These are phyloP conservation scores for Hymenoscyphus infarciens DNA, from an alignment of 2,329 filamentous ascomycete genomes.

Conservation along the genomic window DNA sequence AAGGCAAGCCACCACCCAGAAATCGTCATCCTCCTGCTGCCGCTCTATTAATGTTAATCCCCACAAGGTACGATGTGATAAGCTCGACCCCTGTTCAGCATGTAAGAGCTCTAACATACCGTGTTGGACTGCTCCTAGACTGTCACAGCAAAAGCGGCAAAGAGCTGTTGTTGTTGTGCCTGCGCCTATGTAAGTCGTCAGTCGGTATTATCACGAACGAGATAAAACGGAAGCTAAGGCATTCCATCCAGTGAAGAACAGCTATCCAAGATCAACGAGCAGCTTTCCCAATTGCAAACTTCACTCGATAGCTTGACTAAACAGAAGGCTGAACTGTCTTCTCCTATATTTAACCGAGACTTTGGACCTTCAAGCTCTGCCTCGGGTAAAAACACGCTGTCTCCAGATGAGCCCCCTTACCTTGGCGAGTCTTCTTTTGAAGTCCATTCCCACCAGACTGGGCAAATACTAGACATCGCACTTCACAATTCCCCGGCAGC, in stretches of 20 bases:
- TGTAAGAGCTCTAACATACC: constrained; percentile 14
- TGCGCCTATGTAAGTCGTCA: too few relatives aligned
- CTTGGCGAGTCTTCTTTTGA: constrained; percentile 18
- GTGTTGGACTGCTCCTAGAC: constrained; percentile 12
- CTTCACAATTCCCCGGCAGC: neutral
- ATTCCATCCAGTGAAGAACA: too few relatives aligned
- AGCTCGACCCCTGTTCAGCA: constrained; percentile 15
- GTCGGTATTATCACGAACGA: too few relatives aligned
- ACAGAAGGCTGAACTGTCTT: constrained; percentile 11
- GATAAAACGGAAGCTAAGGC: too few relatives aligned
- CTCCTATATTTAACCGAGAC: constrained; percentile 10
- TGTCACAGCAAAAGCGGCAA: constrained; percentile 10
- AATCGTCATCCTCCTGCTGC: too few relatives aligned
- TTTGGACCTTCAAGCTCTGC: neutral
- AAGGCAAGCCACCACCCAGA: constrained; percentile 8
- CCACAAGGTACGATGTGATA: constrained; percentile 16
- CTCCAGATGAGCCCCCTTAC: constrained; percentile 9
- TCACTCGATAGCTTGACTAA: constrained; percentile 11
- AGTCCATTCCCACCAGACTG: constrained; percentile 17
- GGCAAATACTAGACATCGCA: constrained; percentile 9
- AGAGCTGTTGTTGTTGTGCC: neutral
- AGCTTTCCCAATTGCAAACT: neutral
- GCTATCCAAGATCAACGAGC: too few relatives aligned
- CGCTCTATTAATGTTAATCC: too few relatives aligned
- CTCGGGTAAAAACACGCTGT: neutral